Conservation (phyloP, 2,329 filamentous ascomycete species). For the Fusarium incarnatum region DNA sequence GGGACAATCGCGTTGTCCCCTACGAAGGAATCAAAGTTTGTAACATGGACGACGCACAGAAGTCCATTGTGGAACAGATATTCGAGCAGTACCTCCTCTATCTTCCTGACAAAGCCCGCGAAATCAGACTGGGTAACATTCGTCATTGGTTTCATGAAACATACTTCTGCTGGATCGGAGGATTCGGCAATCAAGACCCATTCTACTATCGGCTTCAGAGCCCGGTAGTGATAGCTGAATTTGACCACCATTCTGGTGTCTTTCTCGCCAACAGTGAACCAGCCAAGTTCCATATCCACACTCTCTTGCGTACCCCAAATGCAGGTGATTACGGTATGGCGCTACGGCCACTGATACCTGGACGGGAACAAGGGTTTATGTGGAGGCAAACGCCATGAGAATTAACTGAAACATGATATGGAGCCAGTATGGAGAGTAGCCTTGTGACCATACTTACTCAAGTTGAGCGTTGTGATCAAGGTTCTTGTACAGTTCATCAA, state of each 20-base stretch:
- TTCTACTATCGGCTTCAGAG: slow-evolving; percentile 85
- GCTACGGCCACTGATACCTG: slow-evolving; percentile 54
- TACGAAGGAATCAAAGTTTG: slow-evolving; percentile 74
- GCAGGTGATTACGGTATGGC: slow-evolving; percentile 79
- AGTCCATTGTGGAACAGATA: neutral
- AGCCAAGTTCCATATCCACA: slow-evolving; percentile 66
- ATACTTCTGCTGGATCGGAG: slow-evolving; percentile 84
- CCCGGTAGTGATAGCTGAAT: slow-evolving; percentile 78
- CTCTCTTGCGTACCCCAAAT: slow-evolving; percentile 77
- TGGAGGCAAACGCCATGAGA: slow-evolving; percentile 25
- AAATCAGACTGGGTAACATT: neutral
- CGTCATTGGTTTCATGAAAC: slow-evolving; percentile 73
- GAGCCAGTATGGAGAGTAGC: neutral
- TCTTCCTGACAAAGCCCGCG: slow-evolving; percentile 68
- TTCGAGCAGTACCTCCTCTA: slow-evolving; percentile 72
- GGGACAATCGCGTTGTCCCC: slow-evolving; percentile 81
- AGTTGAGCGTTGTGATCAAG: neutral
- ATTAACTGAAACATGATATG: neutral
- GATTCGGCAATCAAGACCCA: slow-evolving; percentile 64
- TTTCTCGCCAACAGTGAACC: slow-evolving; percentile 1
- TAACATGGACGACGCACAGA: slow-evolving; percentile 32
- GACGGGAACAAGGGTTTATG: slow-evolving; percentile 43
- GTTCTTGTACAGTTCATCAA: slow-evolving; percentile 11
- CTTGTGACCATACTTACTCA: neutral
- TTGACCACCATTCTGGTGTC: slow-evolving; percentile 61